A percentile compares a stretch with the other conserved stretches of the same genome.
phyloP scores from a whole-genome alignment of 2,329 filamentous ascomycete species.

The Sporothrix globosa region DNA sequence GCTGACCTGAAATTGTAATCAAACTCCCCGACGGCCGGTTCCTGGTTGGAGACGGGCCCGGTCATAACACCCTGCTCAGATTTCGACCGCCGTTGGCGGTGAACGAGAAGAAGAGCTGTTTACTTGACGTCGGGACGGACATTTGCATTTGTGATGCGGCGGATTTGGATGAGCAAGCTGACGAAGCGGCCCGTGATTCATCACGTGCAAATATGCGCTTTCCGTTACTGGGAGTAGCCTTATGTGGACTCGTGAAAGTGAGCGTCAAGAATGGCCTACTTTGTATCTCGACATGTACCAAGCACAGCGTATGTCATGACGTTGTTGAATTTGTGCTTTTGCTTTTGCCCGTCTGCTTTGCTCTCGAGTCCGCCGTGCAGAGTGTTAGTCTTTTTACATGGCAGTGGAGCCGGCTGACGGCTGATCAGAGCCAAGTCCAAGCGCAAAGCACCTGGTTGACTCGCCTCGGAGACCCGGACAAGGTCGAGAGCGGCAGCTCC shows the following conservation, averaged over 20 bases:
- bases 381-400: no score
- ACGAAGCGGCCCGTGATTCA: neutral
- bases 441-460: neutral
- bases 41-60: neutral
- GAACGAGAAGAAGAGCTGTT: no score
- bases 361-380: no score
- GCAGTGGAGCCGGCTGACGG: conserved; percentile 1
- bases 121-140: no score
- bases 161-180: no score
- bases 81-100: conserved; percentile 16
- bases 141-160: conserved; percentile 8
- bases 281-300: no score
- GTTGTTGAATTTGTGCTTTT: no score
- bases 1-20: neutral
- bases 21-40: neutral
- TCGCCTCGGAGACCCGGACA: neutral
- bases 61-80: neutral
- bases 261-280: no score
- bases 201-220: conserved; percentile 2
- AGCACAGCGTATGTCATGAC: neutral
- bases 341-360: no score
- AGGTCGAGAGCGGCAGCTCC: no score
- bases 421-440: neutral
- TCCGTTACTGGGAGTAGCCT: neutral
- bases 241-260: no score